Base-by-base conservation (phyloP, 495 filamentous ascomycete genomes). In the Hyaloscypha bicolor region DNA sequence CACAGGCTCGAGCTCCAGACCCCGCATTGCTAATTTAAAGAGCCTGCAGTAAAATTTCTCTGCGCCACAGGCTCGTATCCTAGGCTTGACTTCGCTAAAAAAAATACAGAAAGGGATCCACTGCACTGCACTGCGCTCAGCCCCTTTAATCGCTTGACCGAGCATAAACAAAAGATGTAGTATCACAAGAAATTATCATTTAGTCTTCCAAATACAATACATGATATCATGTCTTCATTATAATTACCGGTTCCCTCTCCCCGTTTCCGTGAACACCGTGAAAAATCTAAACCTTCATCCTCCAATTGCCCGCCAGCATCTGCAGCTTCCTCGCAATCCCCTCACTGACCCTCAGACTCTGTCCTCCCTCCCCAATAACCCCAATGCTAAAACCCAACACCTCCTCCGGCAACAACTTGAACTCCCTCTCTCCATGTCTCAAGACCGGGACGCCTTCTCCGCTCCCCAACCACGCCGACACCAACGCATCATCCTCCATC, bases 301-400 rank as follows among this genome's bases (percentile, higher is more conserved):
- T 32, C 67, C 67, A 69, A 51, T 69, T 69, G 19, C 9, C 35
- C 9, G 3, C 22, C 22, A 84, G 60, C 19, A 69, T n/a, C 2
- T 78, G 58, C 2, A 84, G 75, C 73, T 82, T 83, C 21, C 78
- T 75, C 63, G 73, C 74, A 55, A 86, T 82, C 21, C 83, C 82
- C 39, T 84, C 82, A 5, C 76, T 72, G 19, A 85, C 31, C 48
- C 69, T 70, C 62, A 37, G 79, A 74, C 72, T 76, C 77, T 52
- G 56, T 32, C 79, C 79, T 12, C 76, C 74, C n/a, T 82, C 79
- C 42, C 11, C 3, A 33, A 86, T 69, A n/a, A 80, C 74, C 63
- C 76, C 75, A 19, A 82, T 61, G 45, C 78, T 77, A 72, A 81
- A 79, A 9, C 65, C 58, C n/a, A 86, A 72, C 2, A 83, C 72